Evolutionary conservation across 2,329 filamentous ascomycete genomes (phyloP), one percentile per base, ranked within the genome.

Genomic region (Harringtonia lauricola): DNA sequence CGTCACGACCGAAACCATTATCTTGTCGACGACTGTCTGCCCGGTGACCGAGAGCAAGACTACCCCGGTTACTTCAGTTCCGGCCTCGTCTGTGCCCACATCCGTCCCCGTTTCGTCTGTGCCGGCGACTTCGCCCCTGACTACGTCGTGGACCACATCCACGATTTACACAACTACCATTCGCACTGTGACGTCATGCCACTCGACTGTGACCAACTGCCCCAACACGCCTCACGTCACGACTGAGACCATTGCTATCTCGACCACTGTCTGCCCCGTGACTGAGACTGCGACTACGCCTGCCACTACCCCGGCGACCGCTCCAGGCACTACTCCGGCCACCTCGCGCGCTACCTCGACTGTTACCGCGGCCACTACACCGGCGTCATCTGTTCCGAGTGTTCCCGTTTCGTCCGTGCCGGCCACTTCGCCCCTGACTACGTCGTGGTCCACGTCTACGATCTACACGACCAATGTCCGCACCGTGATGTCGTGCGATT

Each of bases 361-460:
- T 12, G 24, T 17, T 28, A 21, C 38, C 8, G 4, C 28, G 28
- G 8, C 10, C 26, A 30, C 22, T 19, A 8, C 37, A 8, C 13
- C n/a, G 29, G 15, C 29, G 29, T 30, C n/a, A n/a, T n/a, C n/a
- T n/a, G n/a, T n/a, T n/a, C n/a, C n/a, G n/a, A n/a, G n/a, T n/a
- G n/a, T n/a, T n/a, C n/a, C n/a, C n/a, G n/a, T n/a, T n/a, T n/a
- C 24, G 24, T 26, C 24, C 10, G 24, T 26, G 24, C 24, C 24
- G 24, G 24, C 10, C 24, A 26, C 24, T 6, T 26, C 24, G 24
- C 10, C 24, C 24, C 10, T 26, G 24, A 26, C 24, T 7, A 26
- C 24, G 24, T 26, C 24, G 24, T 26, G 33, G 36, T 47, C 49
- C 26, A 52, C 52, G 15, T 48, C 24, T 10, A 49, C 47, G 15